Base-by-base conservation (phyloP, 176 grass and related monocot genomes). In the Carex kokanica region DNA sequence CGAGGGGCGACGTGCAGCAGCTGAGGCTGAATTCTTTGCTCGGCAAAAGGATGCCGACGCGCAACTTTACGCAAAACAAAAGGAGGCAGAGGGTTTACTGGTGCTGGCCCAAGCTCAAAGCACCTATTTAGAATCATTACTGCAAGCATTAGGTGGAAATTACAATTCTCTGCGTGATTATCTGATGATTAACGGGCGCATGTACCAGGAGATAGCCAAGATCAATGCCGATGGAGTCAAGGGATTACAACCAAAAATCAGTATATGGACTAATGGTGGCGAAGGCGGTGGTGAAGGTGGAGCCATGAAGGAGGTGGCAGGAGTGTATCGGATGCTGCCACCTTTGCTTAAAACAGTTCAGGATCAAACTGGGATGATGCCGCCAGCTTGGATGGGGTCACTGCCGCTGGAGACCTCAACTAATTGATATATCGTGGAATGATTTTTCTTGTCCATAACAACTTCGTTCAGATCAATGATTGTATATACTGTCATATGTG, bases 171-270 rank as follows among this genome's bases (percentile, higher is more conserved):
- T 93, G 60, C 80, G 91, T 0, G 94, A 97, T 85, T 97, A 91
- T 84, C 88, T 93, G 15, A 93, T 93, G 94, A 75, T 97, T 64
- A 90, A 27, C 18, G 78, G 85, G 1, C 89, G 86, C 11, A 80
- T 82, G 67, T 97, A 97, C 86, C 74, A 91, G 81, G 91, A 94
- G 10, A 97, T 97, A 71, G 94, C 91, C 0, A 87, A 83, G 74
- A 90, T 91, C 64, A 97, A 97, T 78, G 94, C 91, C 12, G 84
- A 90, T 14, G 94, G 89, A 8, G 58, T 97, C 43, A 65, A 59
- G 8, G 94, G 91, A 8, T 60, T 97, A 15, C 64, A 97, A 83
- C 94, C 94, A 52, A 97, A 93, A 90, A 93, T 97, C 32, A 97
- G 89, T 73, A 63, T 97, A 2, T 97, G 91, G 94, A 90, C 85